Base-by-base conservation (phyloP, 805 yeast species). In the Ogataea saltuana region DNA sequence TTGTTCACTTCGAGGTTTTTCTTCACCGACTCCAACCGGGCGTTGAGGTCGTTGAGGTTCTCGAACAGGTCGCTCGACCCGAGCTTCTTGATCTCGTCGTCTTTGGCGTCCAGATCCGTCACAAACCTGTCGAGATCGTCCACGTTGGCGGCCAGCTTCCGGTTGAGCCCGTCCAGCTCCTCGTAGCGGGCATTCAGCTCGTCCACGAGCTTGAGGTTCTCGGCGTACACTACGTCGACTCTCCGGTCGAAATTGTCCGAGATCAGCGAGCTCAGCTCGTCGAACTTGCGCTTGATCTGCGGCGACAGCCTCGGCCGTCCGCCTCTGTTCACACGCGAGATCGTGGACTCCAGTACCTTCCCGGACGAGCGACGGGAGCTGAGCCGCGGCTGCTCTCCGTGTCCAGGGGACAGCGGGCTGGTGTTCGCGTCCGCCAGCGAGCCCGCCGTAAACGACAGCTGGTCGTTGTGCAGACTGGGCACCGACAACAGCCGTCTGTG, bases 101-200 rank as follows among this genome's bases (percentile, higher is more conserved):
- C 50, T 35, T 65, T 64, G 12, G 50, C 33, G 30, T 64, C 64
- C 25, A 72, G 45, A 1, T 45, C 50, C 12, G 50, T 50, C 20
- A 71, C 40, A 28, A 60, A 56, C 2, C 46, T 44, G 22, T 65
- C 61, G 9, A 72, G 52, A 8, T 55, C 48, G 6, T 50, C 39
- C 34, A 65, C 48, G 20, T 56, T 54, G 1, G 44, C 45, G 7
- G 56, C 46, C 33, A 71, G 57, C 25, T 63, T 63, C 6, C 39
- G 41, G 25, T 58, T 60, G 17, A 71, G 45, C 3, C 42, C 39
- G 12, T 49, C 53, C 19, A 70, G 37, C 15, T 68, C 59, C 4
- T 60, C 50, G 26, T 61, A 56, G 15, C 51, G 48, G 10, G 33
- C 38, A 15, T 52, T 50, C 4, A 72, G 42, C 7, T 60, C 54